These are phyloP conservation scores for Coemansia sp. DNA, from an alignment of 192 early-diverging fungal genomes.

Conservation along the genomic window DNA sequence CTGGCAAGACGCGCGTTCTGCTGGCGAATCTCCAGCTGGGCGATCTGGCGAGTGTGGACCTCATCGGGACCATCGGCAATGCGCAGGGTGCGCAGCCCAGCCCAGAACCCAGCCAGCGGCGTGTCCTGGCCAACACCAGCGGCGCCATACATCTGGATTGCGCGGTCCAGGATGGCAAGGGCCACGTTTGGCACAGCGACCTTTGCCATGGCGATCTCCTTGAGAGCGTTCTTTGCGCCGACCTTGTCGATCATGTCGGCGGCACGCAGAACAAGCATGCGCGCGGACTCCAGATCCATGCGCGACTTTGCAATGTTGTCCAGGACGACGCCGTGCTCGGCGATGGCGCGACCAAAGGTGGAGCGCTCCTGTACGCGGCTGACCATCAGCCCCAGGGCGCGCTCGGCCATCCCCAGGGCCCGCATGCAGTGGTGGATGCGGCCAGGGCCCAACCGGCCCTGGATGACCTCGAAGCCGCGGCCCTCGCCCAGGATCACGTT, in stretches of 20 bases:
- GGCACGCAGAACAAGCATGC: conserved; percentile 90
- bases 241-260: conserved; percentile 88
- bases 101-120: conserved; percentile 82
- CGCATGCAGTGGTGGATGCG: conserved; percentile 99
- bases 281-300: conserved; percentile 88
- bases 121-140: conserved; percentile 87
- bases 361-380: conserved; percentile 76
- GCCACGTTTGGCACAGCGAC: conserved; percentile 81
- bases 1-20: conserved; percentile 31
- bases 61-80: conserved; percentile 96
- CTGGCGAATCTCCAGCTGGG: conserved; percentile 66
- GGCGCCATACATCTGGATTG: conserved; percentile 93
- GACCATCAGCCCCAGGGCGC: conserved; percentile 85
- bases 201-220: conserved; percentile 98
- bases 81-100: conserved; percentile 75
- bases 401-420: conserved; percentile 88
- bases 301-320: conserved; percentile 82
- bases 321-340: conserved; percentile 79
- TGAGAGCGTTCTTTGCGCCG: conserved; percentile 84
- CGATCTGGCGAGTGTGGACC: conserved; percentile 86
- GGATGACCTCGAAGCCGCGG: conserved; percentile 97
- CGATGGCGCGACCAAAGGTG: conserved; percentile 86
- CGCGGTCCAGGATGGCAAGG: conserved; percentile 78
- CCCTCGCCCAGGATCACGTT: conserved; percentile 94
- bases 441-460: conserved; percentile 91